These are phyloP conservation scores for Globisporangium iwayamae DNA, from an alignment of 352 stramenopile genomes.

Conservation along the genomic window DNA sequence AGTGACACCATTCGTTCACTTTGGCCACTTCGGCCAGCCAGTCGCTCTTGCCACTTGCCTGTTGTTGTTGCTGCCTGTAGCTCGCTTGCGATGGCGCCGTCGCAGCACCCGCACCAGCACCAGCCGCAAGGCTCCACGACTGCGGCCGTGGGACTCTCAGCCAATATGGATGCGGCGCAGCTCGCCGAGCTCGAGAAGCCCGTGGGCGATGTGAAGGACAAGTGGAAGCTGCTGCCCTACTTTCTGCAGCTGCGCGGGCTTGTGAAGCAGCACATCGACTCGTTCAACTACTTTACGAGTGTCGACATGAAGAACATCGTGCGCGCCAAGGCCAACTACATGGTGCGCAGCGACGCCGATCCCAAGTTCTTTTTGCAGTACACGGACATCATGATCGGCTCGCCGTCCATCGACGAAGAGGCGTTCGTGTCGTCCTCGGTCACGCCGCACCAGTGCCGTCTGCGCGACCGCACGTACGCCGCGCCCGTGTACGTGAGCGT, in stretches of 20 bases:
- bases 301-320: constrained; percentile 99
- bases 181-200: constrained; percentile 67
- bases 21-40: background rate
- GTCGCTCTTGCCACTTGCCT: constrained; percentile 2
- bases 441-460: constrained; percentile 97
- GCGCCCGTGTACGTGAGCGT: constrained; percentile 99
- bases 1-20: constrained; percentile 13
- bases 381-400: constrained; percentile 97
- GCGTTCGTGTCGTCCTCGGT: constrained; percentile 90
- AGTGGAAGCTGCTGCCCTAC: constrained; percentile 98
- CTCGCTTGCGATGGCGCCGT: constrained; percentile 5
- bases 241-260: constrained; percentile 93
- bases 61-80: too few species aligned
- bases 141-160: constrained; percentile 10
- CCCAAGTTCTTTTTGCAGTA: constrained; percentile 99
- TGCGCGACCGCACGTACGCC: constrained; percentile 98
- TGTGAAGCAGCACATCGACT: constrained; percentile 99
- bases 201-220: constrained; percentile 87
- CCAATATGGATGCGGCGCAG: constrained; percentile 23
- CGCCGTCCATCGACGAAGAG: constrained; percentile 97
- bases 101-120: constrained; percentile 6
- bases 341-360: constrained; percentile 91
- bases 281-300: constrained; percentile 99
- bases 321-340: constrained; percentile 89
- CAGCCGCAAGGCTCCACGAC: background rate